These are phyloP conservation scores for Beta corolliflora DNA, from an alignment of 179 eudicot species.

Conservation along the genomic window DNA sequence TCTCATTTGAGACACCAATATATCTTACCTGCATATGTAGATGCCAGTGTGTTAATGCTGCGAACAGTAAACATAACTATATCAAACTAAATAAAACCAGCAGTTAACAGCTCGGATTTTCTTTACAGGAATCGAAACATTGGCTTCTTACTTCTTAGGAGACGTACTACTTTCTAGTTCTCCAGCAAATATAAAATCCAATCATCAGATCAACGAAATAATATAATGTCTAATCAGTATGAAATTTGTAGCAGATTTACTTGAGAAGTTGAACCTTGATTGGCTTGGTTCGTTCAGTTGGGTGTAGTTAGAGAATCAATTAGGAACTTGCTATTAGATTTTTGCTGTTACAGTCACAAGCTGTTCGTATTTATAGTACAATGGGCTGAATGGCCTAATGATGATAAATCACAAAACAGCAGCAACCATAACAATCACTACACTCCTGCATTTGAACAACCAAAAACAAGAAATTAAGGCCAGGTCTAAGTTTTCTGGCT, in stretches of 20 bases:
- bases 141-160: not conserved
- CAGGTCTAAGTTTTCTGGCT: not conserved
- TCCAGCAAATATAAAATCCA: not conserved
- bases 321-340: not conserved
- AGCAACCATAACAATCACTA: too few relatives aligned
- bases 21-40: constrained; percentile 68
- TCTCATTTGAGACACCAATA: constrained; percentile 96
- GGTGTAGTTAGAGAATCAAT: not conserved
- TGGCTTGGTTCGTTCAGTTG: not conserved
- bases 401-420: too few relatives aligned
- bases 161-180: not conserved
- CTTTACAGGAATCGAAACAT: not conserved
- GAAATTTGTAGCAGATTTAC: too few relatives aligned
- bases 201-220: not conserved
- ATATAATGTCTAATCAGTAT: too few relatives aligned
- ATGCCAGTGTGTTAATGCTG: constrained; percentile 6
- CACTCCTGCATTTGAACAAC: not conserved
- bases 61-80: not conserved
- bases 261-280: too few relatives aligned
- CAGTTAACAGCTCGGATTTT: not conserved
- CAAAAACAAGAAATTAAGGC: not conserved
- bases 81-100: not conserved
- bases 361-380: too few relatives aligned
- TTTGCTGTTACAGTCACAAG: not conserved
- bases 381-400: too few relatives aligned